These are phyloP conservation scores for Bauhinia variegata DNA, from an alignment of 306 rosid genomes.

Conservation along the genomic window DNA sequence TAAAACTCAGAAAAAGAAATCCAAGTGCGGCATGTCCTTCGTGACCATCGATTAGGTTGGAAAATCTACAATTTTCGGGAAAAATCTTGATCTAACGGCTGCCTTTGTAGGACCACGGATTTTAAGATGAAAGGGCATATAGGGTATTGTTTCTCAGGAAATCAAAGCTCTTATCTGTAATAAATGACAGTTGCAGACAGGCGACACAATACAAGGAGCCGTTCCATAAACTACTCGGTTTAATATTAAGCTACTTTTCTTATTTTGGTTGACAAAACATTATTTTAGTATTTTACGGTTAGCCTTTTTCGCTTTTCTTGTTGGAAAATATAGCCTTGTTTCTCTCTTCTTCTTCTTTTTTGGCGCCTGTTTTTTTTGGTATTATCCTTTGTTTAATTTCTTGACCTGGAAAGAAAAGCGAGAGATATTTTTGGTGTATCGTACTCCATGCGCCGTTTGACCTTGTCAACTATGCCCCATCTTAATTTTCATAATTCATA, in stretches of 20 bases:
- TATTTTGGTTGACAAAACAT: too few species aligned
- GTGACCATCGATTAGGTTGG: background rate
- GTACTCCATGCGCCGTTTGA: slow-evolving; percentile 29
- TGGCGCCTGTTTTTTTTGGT: too few species aligned
- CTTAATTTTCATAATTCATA: too few species aligned
- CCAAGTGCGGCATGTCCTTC: too few species aligned
- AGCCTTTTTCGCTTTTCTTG: background rate
- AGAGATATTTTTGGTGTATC: background rate
- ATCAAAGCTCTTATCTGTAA: background rate
- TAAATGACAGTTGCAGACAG: background rate
- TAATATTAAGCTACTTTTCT: too few species aligned
- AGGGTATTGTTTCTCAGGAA: background rate
- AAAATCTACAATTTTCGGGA: background rate
- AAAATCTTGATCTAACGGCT: background rate
- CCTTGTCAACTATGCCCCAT: slow-evolving; percentile 28
- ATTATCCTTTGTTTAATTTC: too few species aligned
- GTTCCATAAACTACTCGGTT: slow-evolving; percentile 4
- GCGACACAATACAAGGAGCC: slow-evolving; percentile 3
- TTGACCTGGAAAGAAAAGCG: too few species aligned
- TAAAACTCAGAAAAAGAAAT: too few species aligned
- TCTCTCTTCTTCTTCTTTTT: too few species aligned
- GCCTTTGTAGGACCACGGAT: background rate
- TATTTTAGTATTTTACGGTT: too few species aligned
- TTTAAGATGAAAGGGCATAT: background rate
- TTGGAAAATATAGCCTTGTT: background rate